Evolutionary conservation across 2,329 filamentous ascomycete species (phyloP).

Genomic region (Fusarium protoensiforme): DNA sequence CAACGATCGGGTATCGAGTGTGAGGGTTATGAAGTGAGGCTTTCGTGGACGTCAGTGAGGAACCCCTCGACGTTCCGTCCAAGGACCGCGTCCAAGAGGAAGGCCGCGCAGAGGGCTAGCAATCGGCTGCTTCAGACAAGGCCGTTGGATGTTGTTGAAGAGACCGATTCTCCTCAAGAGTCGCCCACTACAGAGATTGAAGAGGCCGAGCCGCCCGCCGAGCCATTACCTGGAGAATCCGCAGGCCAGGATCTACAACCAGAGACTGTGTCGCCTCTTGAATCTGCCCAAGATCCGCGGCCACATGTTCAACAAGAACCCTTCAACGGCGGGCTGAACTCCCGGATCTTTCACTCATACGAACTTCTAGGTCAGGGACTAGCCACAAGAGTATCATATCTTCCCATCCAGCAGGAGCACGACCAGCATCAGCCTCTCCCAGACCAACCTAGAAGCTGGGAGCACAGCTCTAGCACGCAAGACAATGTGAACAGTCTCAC

Average conservation of each 20-base stretch:
- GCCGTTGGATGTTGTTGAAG: background rate
- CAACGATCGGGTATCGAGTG: constrained; percentile 30
- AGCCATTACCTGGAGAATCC: background rate
- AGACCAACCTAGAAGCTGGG: background rate
- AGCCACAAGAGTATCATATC: constrained; percentile 5
- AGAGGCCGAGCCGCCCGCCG: background rate
- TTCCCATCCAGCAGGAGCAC: background rate
- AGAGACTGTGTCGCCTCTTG: background rate
- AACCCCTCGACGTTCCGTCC: constrained; percentile 33
- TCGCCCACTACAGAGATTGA: background rate
- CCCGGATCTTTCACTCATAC: constrained; percentile 34
- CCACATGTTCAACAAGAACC: constrained; percentile 1
- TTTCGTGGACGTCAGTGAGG: constrained; percentile 41
- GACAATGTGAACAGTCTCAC: background rate
- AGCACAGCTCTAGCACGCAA: background rate
- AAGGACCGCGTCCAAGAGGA: constrained; percentile 3
- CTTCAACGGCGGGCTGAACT: constrained; percentile 15
- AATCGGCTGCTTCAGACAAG: constrained; percentile 2
- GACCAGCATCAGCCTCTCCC: constrained; percentile 3
- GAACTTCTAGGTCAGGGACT: constrained; percentile 31
- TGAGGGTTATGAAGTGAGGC: constrained; percentile 37
- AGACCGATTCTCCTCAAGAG: background rate
- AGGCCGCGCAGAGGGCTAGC: constrained; percentile 10
- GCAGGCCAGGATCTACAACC: background rate
- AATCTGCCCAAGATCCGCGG: background rate